Conservation (phyloP, 805 yeast species). For the Pichia membranifaciens region DNA sequence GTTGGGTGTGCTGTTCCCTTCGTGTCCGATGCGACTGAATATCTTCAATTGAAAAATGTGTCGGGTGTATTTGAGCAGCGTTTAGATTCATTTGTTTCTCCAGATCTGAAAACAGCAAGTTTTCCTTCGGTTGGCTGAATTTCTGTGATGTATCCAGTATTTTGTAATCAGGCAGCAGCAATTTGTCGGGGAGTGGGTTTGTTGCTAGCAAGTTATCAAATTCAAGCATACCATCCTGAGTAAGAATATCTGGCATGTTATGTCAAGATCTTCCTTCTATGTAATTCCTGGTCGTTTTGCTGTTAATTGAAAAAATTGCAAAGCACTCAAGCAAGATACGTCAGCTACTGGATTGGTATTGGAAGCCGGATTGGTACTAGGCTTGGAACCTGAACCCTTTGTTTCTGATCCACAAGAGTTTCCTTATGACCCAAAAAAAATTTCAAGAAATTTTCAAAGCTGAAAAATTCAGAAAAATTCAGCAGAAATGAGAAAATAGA, state of each 20-base stretch:
- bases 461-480: neutral
- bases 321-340: no score
- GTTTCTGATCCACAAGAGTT: neutral
- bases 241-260: slow-evolving; percentile 2
- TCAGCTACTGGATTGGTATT: no score
- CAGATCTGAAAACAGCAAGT: slow-evolving; percentile 3
- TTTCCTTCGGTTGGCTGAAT: neutral
- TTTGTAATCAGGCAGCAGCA: no score
- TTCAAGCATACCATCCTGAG: slow-evolving; percentile 4
- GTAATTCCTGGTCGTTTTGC: no score
- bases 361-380: no score
- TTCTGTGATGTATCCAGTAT: no score
- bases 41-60: neutral
- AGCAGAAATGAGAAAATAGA: no score
- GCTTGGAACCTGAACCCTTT: no score
- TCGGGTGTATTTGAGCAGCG: neutral
- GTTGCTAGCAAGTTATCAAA: slow-evolving; percentile 1
- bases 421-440: neutral
- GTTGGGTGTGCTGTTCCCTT: neutral
- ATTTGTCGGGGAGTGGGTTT: neutral
- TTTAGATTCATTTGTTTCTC: slow-evolving; percentile 9
- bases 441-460: neutral
- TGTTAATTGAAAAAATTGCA: no score
- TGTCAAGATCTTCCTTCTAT: neutral
- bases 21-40: neutral